Conservation (phyloP, 2,329 filamentous ascomycete genomes). For the Aspergillus sp. region DNA sequence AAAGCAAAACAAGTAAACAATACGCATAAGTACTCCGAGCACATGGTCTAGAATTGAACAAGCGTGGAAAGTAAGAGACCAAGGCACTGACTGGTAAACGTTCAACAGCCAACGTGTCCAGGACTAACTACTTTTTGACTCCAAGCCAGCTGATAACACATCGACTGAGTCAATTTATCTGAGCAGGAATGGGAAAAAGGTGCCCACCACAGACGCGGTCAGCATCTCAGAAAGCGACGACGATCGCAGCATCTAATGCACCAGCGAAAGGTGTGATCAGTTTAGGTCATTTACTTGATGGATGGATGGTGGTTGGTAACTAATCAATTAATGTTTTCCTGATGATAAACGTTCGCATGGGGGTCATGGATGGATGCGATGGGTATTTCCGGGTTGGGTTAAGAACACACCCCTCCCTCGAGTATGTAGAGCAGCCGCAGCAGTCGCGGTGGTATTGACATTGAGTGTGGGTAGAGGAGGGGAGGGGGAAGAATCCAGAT, state of each 20-base stretch:
- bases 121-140: neutral
- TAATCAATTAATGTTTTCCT: neutral
- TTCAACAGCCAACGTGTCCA: neutral
- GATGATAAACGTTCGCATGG: neutral
- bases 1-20: neutral
- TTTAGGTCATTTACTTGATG: neutral
- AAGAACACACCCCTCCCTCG: neutral
- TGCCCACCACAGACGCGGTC: neutral
- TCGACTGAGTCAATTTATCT: neutral
- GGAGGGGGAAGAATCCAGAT: neutral
- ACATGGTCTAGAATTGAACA: neutral
- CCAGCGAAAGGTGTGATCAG: neutral
- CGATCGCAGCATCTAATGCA: neutral
- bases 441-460: neutral
- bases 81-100: neutral
- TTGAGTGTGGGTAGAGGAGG: neutral
- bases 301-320: neutral
- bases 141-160: neutral
- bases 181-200: neutral
- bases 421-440: neutral
- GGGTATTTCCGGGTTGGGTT: neutral
- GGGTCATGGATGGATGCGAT: neutral
- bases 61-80: neutral
- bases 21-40: neutral
- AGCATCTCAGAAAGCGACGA: neutral